These are phyloP conservation scores for Neurospora sp. DNA, from an alignment of 495 filamentous ascomycete species.

Conservation along the genomic window DNA sequence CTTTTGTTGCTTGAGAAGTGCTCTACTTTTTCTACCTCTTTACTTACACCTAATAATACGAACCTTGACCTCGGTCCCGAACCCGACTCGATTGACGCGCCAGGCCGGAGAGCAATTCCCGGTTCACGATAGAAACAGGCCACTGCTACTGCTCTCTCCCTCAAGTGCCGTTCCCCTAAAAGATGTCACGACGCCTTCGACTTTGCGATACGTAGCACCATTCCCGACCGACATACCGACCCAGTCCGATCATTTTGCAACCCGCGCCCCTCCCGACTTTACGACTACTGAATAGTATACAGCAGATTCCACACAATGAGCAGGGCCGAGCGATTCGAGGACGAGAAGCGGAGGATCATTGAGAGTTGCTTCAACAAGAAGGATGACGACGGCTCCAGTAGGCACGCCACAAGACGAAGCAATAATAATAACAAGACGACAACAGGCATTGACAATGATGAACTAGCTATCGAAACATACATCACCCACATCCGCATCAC, in stretches of 20 bases:
- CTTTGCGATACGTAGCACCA: neutral
- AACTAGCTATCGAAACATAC: constrained; percentile 64
- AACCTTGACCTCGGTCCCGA: neutral
- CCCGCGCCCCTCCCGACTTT: neutral
- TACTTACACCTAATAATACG: neutral
- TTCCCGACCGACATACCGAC: neutral
- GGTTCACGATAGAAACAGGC: neutral
- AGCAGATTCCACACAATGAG: neutral
- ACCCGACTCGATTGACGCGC: neutral
- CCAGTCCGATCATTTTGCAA: neutral
- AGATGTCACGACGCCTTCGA: neutral
- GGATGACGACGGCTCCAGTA: constrained; percentile 73
- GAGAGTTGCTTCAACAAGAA: constrained; percentile 84
- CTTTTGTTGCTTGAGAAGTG: neutral
- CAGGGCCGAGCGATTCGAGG: constrained; percentile 85
- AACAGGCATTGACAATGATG: constrained; percentile 2
- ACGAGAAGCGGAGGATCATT: constrained; percentile 88
- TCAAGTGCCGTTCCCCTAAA: neutral
- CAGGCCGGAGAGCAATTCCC: neutral
- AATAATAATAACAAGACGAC: neutral
- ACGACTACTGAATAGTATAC: neutral
- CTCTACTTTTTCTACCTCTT: neutral
- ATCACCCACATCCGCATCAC: constrained; percentile 90
- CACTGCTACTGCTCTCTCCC: too few relatives aligned
- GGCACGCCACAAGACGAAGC: constrained; percentile 18